These are phyloP conservation scores for Penicillium sp. DNA, from an alignment of 2,329 filamentous ascomycete species.

Conservation along the genomic window DNA sequence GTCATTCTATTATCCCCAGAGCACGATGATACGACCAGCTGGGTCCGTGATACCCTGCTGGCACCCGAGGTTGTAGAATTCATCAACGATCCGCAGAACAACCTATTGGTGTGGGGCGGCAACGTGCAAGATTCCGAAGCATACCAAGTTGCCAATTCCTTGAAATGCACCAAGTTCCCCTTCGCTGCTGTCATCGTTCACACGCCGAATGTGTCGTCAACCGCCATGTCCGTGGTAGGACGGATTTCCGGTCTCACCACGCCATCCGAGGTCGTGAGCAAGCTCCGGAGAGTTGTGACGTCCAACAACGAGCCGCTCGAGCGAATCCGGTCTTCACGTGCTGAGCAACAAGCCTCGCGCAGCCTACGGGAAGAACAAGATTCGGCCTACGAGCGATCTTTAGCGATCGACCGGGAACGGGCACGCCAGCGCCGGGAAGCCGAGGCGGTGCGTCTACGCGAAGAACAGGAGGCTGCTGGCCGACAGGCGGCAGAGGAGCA, in stretches of 20 bases:
- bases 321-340: constrained; percentile 70
- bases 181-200: constrained; percentile 84
- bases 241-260: constrained; percentile 72
- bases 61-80: constrained; percentile 71
- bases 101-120: constrained; percentile 87
- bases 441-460: constrained; percentile 61
- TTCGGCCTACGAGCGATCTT: constrained; percentile 85
- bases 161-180: constrained; percentile 89
- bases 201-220: constrained; percentile 77
- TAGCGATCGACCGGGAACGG: constrained; percentile 84
- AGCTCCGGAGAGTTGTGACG: constrained; percentile 70
- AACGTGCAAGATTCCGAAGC: constrained; percentile 91
- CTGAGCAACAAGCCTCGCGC: constrained; percentile 77
- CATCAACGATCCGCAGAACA: constrained; percentile 70
- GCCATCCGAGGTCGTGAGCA: constrained; percentile 68
- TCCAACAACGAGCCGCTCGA: constrained; percentile 75
- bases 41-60: constrained; percentile 79
- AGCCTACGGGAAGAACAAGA: constrained; percentile 85
- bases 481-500: constrained; percentile 61
- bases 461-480: constrained; percentile 66
- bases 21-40: constrained; percentile 85
- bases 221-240: constrained; percentile 86
- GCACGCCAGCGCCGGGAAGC: constrained; percentile 74
- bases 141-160: constrained; percentile 84
- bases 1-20: constrained; percentile 86